Base-by-base conservation (phyloP, 2,329 filamentous ascomycete species). In the Alternaria tenuissima region DNA sequence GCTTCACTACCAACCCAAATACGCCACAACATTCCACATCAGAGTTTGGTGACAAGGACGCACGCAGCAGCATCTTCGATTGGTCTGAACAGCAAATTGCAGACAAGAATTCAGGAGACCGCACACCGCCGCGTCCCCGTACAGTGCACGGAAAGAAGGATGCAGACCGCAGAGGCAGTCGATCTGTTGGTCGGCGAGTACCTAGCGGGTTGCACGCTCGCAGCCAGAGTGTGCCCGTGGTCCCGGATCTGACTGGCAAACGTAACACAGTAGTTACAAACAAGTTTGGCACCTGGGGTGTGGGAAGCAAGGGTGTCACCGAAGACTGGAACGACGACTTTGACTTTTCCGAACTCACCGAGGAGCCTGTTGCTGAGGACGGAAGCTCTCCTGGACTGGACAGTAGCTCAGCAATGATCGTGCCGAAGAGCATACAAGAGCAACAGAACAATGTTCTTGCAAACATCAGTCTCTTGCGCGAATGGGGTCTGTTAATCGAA, bases 281-380 rank as follows among this genome's bases (percentile, higher is more conserved):
- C 54, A 94, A 93, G 70, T 94, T 93, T 72, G 90, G 91, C 43
- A 94, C 91, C 1, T 94, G 91, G 91, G 91, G 91, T 3, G 81
- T 93, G 42, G 88, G 90, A n/a, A 89, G 87, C 63, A 94, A 94
- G 76, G 90, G 87, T 16, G 89, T 89, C 11, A 94, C 90, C 62
- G 92, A 96, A 75, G 92, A 95, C 72, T 96, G 92, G 92, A 92
- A 94, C 69, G 91, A 94, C 64, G 92, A 96, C 75, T 95, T 96
- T 69, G 91, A 94, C 61, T 94, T 94, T 73, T 85, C 85, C 22
- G 86, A 88, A 48, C 73, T 79, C 12, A 78, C 82, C 26, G 82
- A 85, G 43, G 69, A 74, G 18, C 64, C 71, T 34, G 63, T 62
- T 12, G 67, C 69, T 28, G 71, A 73, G 34, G 76, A 71, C 24